These are phyloP conservation scores for Byssoonygena ceratinophila DNA, from an alignment of 2,329 filamentous ascomycete genomes.

Conservation along the genomic window DNA sequence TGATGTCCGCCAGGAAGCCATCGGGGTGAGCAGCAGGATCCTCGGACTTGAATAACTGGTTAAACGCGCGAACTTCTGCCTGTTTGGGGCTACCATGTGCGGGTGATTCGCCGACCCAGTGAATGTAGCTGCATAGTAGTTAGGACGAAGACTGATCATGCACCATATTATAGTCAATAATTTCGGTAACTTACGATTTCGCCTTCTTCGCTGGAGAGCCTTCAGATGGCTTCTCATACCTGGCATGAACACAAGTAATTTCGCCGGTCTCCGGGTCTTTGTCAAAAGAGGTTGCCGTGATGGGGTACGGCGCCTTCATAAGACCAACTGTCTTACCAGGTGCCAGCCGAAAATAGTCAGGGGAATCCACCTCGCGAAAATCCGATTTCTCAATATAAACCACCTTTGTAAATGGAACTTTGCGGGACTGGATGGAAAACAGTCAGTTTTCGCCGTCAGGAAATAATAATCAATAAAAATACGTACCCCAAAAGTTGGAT, in stretches of 20 bases:
- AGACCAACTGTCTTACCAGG: slow-evolving; percentile 65
- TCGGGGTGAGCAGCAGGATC: slow-evolving; percentile 67
- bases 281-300: slow-evolving; percentile 57
- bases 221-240: slow-evolving; percentile 56
- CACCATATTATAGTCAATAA: neutral
- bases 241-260: slow-evolving; percentile 56
- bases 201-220: slow-evolving; percentile 51
- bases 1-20: slow-evolving; percentile 74
- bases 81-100: slow-evolving; percentile 49
- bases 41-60: slow-evolving; percentile 74
- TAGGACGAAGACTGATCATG: neutral
- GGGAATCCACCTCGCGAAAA: slow-evolving; percentile 61
- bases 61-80: slow-evolving; percentile 68
- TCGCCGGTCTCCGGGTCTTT: slow-evolving; percentile 55
- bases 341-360: slow-evolving; percentile 67
- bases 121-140: slow-evolving; percentile 48
- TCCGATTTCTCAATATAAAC: slow-evolving; percentile 77
- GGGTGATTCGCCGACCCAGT: slow-evolving; percentile 71
- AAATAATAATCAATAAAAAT: neutral
- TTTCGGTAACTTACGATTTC: slow-evolving; percentile 50
- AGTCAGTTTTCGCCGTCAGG: slow-evolving; percentile 3
- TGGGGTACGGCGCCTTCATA: slow-evolving; percentile 58
- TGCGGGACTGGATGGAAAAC: slow-evolving; percentile 32
- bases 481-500: slow-evolving; percentile 43
- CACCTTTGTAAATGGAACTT: slow-evolving; percentile 58